Conservation (phyloP, 73 alveolate genomes). For the Stentor coeruleus region DNA sequence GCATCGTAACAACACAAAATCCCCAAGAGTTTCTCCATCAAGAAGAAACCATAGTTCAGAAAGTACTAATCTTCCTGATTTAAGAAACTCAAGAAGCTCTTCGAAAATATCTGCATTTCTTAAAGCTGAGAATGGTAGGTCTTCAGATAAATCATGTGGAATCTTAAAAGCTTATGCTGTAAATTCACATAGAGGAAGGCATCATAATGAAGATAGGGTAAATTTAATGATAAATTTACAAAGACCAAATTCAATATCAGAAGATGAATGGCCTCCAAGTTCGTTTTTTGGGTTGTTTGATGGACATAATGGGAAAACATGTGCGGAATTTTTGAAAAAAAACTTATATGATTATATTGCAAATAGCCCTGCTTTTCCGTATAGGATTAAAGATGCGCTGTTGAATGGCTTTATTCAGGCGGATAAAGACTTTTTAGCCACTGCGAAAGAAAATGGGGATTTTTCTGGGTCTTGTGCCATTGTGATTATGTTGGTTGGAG, state of each 20-base stretch:
- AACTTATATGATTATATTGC: conserved; percentile 72
- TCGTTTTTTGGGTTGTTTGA: conserved; percentile 97
- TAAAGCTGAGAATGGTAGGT: not conserved
- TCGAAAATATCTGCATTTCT: not conserved
- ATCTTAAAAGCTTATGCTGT: conserved; percentile 17
- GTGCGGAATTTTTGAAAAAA: conserved; percentile 95
- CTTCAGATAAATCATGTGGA: conserved; percentile 5
- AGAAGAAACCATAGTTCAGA: not conserved
- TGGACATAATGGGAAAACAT: conserved; percentile 98
- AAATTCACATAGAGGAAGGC: not conserved
- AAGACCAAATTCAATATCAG: not conserved
- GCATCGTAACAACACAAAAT: no score
- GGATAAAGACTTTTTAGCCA: conserved; percentile 77
- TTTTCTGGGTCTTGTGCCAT: conserved; percentile 96
- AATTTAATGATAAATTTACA: not conserved
- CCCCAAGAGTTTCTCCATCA: no score
- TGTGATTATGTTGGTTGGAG: conserved; percentile 73
- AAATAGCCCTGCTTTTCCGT: conserved; percentile 67
- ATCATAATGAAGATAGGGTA: not conserved
- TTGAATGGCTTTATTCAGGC: conserved; percentile 83
- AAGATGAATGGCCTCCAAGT: conserved; percentile 62
- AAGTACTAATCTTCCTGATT: not conserved
- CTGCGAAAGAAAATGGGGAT: conserved; percentile 65
- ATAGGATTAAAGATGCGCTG: conserved; percentile 80
- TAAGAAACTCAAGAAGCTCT: not conserved